Conservation (phyloP, 2,329 filamentous ascomycete genomes). For the Colletotrichum echinochloae region DNA sequence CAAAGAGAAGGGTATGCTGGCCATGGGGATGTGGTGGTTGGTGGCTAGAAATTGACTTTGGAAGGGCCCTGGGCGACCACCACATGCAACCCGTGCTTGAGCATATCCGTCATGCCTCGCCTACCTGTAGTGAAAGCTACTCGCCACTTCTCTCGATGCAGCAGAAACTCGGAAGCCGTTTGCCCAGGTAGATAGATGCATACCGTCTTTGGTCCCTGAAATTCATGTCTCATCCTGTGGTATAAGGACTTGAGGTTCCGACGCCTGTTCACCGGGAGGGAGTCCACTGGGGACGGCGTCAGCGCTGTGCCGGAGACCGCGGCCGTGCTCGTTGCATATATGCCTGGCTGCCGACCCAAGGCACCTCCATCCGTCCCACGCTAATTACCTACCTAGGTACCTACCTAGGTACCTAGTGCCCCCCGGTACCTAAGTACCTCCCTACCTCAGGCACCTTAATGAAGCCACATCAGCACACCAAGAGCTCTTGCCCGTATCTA, state of each 20-base stretch:
- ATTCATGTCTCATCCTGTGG: not conserved
- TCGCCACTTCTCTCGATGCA: not conserved
- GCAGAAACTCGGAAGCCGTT: not conserved
- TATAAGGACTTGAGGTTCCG: slow-evolving; percentile 7
- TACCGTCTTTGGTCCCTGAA: not conserved
- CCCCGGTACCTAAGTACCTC: no score
- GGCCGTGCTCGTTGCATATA: slow-evolving; percentile 25
- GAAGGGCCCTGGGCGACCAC: not conserved
- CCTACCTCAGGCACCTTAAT: not conserved
- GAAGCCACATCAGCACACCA: slow-evolving; percentile 34
- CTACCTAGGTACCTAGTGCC: no score
- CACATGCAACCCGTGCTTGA: slow-evolving; percentile 2
- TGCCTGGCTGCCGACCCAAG: slow-evolving; percentile 17
- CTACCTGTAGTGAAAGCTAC: not conserved
- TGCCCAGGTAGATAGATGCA: no score
- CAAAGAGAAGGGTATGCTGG: not conserved
- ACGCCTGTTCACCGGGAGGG: slow-evolving; percentile 13
- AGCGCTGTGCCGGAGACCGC: slow-evolving; percentile 32
- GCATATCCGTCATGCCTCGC: not conserved
- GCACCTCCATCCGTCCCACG: not conserved
- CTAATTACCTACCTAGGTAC: not conserved
- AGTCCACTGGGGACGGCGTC: slow-evolving; percentile 18
- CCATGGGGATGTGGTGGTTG: not conserved
- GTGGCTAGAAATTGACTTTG: not conserved
- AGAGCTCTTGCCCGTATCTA: slow-evolving; percentile 21